Evolutionary conservation across 2,329 filamentous ascomycete genomes (phyloP), one percentile per base, ranked within the genome.

Genomic region (Xylariaceae sp.): DNA sequence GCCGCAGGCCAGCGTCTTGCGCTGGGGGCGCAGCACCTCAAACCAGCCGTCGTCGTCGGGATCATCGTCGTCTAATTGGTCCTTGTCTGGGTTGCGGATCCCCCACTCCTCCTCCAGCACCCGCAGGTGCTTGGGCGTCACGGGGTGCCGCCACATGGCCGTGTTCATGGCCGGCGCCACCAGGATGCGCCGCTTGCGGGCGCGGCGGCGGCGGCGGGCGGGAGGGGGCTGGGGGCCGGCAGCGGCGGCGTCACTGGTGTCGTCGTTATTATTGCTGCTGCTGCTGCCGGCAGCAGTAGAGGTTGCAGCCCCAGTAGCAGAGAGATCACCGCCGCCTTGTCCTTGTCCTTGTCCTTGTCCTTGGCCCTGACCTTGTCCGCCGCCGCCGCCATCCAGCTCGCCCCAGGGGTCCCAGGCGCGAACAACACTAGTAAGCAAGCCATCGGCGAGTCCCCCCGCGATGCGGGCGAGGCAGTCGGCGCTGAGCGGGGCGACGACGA

Each of bases 401-500:
- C 77, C 76, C n/a, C 68, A 69, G 0, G 78, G 80, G 58, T 96
- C 90, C 92, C 90, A 98, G 0, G 90, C 90, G 14, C 90, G 69
- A 23, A 92, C 70, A 0, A 92, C 81, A 30, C 64, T 70, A 11
- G 77, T 81, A 5, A 95, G 57, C 5, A 96, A 64, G 37, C 82
- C 81, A 50, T 94, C 87, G 27, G 77, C 79, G 42, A 93, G 68
- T 0, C 92, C 92, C 16, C 73, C 72, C 1, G 75, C 75, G 43
- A 96, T 75, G 61, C 94, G 94, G 5, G 88, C 90, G 52, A 96
- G 67, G 4, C 78, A 79, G 52, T 95, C 94, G 10, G 90, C 89
- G 36, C 77, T 83, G 39, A 95, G 59, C 0, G 90, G 90, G 8
- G 83, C 83, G 38, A 95, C 72, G 12, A 90, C 70, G 50, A 94